Percentiles rank a stretch among this genome's conserved stretches.
Evolutionary conservation across 441 rosid genomes (phyloP).

Genomic region (Sinapis alba): DNA sequence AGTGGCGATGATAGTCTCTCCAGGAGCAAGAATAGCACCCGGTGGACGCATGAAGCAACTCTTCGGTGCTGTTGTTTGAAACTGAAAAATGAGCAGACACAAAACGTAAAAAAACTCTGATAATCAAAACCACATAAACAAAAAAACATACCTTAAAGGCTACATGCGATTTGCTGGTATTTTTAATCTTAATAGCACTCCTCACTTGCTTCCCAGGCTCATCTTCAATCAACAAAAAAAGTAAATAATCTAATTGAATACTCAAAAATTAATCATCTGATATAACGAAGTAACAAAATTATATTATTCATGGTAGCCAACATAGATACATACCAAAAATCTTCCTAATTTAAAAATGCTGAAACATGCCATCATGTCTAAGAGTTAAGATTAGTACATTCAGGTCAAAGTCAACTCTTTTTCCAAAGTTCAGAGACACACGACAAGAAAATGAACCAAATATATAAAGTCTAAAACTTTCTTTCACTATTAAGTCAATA

Average conservation of each 20-base stretch:
- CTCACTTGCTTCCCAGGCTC: slow-evolving; percentile 98
- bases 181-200: slow-evolving; percentile 93
- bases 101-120: neutral
- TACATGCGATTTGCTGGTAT: slow-evolving; percentile 83
- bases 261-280: neutral
- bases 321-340: neutral
- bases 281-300: neutral
- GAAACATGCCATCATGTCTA: neutral
- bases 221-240: slow-evolving; percentile 48
- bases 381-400: neutral
- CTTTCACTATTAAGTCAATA: neutral
- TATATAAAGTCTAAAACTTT: neutral
- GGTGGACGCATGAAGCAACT: slow-evolving; percentile 91
- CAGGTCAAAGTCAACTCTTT: neutral
- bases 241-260: slow-evolving; percentile 6
- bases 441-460: neutral
- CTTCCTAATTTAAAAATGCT: slow-evolving; percentile 3
- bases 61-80: slow-evolving; percentile 80
- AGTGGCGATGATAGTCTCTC: slow-evolving; percentile 67
- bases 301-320: neutral
- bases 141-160: slow-evolving; percentile 78
- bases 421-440: neutral
- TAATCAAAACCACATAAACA: neutral
- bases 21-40: slow-evolving; percentile 69
- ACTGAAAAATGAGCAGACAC: slow-evolving; percentile 37